Base-by-base conservation (phyloP, 1,139 yeast species). In the Suhomyces bolitotheri region DNA sequence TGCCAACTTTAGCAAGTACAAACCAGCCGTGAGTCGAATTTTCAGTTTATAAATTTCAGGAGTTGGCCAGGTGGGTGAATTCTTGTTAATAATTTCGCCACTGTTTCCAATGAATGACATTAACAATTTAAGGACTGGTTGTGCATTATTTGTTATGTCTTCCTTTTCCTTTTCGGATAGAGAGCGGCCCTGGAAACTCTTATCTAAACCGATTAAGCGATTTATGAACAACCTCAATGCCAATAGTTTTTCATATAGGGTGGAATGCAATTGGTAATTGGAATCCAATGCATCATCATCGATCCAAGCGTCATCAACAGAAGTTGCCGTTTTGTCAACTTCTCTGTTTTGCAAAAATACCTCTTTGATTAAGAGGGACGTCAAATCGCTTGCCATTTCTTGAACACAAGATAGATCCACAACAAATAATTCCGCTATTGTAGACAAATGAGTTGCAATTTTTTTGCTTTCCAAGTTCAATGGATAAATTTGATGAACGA, bases 11-110 rank as follows among this genome's bases (percentile, higher is more conserved):
- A 89, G 57, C 7, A 89, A 52, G 47, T 71, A 71, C 27, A 75
- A 52, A 0, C 95, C 96, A 1, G 95, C 92, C 17, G 66, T 70
- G 7, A 85, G 63, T 44, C 95, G 71, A 27, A 89, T 60, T 44
- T 78, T 75, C 44, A 80, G 71, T 47, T 81, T 82, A 49, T 66
- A 80, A 19, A 61, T 58, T 23, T 59, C 64, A 6, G 96, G 95
- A 0, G 96, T 84, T n/a, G 82, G 79, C 50, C 62, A 68, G 10
- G 65, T 58, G 4, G 58, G 61, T 4, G 70, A 50, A 29, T 66
- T 66, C 16, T 70, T 69, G 17, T 74, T 67, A 3, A 82, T 76
- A 17, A 89, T 73, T 51, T 89, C 96, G n/a, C 96, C 96, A 31
- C 85, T 84, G 54, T 83, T 83, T 3, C 81, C 78, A 31, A 89